A percentile compares a stretch with the other conserved stretches of the same genome.
These are phyloP conservation scores for Pleurotus cornucopiae DNA, from an alignment of 768 basidiomycete species.

Conservation along the genomic window DNA sequence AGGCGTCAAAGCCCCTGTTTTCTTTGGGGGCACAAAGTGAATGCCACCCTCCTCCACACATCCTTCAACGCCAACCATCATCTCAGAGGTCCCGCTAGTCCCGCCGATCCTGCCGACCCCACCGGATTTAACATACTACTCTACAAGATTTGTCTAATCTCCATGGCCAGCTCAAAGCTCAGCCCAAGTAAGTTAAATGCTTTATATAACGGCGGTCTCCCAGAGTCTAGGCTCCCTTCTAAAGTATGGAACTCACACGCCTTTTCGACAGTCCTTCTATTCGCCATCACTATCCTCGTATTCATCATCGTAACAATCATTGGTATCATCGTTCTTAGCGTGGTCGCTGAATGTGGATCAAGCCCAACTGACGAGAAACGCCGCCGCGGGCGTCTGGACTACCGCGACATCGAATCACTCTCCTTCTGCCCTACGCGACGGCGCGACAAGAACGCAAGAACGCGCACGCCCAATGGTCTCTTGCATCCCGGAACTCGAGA, in stretches of 20 bases:
- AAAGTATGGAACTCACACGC: background rate
- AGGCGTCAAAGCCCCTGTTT: too few species aligned
- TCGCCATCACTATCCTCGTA: background rate
- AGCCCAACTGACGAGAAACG: background rate
- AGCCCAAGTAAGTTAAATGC: background rate
- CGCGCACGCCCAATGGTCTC: background rate
- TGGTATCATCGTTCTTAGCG: conserved; percentile 5
- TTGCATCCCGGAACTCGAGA: background rate
- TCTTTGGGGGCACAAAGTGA: too few species aligned
- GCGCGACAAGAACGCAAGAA: background rate
- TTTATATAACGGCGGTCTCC: background rate
- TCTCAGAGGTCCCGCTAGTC: background rate
- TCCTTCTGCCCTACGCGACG: background rate
- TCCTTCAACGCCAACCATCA: background rate
- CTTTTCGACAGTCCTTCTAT: conserved; percentile 3
- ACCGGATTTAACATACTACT: background rate
- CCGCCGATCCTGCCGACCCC: background rate
- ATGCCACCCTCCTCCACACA: background rate
- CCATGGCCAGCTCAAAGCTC: background rate
- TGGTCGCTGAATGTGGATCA: background rate
- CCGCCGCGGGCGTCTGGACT: background rate
- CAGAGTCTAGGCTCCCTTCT: background rate
- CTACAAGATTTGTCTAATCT: background rate
- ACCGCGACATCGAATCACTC: conserved; percentile 1
- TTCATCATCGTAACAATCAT: conserved; percentile 8